Percentiles rank a stretch among this genome's conserved stretches.
phyloP scores from a whole-genome alignment of 371 early-diverging fungal genomes.

The Catenaria anguillulae region DNA sequence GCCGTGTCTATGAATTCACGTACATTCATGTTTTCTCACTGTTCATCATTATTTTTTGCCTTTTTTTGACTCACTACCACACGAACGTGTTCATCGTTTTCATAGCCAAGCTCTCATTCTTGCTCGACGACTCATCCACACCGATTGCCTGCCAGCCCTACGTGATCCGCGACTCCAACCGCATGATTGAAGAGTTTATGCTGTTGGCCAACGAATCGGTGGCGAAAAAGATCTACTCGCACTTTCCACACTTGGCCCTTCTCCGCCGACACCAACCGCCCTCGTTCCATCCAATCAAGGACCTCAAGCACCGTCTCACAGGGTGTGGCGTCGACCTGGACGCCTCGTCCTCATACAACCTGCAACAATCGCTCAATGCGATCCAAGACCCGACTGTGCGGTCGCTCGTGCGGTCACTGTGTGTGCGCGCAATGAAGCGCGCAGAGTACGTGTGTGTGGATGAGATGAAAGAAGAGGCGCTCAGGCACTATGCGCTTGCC shows the following conservation, averaged over 20 bases:
- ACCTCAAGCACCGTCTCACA: conserved; percentile 39
- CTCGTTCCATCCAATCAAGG: conserved; percentile 40
- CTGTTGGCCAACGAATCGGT: conserved; percentile 96
- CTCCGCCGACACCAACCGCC: conserved; percentile 76
- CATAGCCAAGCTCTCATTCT: conserved; percentile 57
- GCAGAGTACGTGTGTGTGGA: conserved; percentile 91
- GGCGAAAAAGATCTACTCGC: conserved; percentile 69
- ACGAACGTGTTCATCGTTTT: too few relatives aligned
- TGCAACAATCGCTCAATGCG: conserved; percentile 20
- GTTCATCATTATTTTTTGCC: too few relatives aligned
- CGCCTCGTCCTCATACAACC: conserved; percentile 28
- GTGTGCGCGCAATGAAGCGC: conserved; percentile 78
- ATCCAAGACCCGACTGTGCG: conserved; percentile 32
- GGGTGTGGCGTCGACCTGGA: conserved; percentile 35
- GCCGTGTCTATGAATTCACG: conserved; percentile 72
- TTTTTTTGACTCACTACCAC: too few relatives aligned
- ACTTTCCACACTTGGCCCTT: conserved; percentile 81
- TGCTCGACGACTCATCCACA: conserved; percentile 51
- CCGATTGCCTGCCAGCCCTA: conserved; percentile 54
- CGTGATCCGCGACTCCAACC: conserved; percentile 80
- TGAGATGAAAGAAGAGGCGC: conserved; percentile 36
- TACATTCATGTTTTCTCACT: too few relatives aligned
- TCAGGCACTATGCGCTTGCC: conserved; percentile 75
- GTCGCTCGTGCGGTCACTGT: conserved; percentile 46
- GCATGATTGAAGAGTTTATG: conserved; percentile 99